Conservation (phyloP, 2,329 filamentous ascomycete genomes). For the Calonectria fujianensis region DNA sequence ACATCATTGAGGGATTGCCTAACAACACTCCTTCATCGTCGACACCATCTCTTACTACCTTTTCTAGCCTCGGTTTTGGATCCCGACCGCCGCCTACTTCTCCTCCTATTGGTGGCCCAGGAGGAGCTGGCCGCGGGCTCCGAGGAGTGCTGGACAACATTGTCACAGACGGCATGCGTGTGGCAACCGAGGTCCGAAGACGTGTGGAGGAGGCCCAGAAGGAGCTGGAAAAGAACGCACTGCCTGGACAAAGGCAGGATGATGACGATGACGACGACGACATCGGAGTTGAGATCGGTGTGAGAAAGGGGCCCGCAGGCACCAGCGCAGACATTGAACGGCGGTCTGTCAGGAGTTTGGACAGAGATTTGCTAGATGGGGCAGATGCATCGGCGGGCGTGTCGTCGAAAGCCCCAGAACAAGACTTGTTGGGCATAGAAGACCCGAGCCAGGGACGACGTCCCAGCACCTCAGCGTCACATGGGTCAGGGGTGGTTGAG, state of each 20-base stretch:
- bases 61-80: slow-evolving; percentile 81
- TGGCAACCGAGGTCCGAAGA: slow-evolving; percentile 92
- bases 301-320: slow-evolving; percentile 59
- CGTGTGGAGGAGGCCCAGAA: slow-evolving; percentile 97
- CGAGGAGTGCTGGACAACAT: slow-evolving; percentile 97
- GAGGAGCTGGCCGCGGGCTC: slow-evolving; percentile 81
- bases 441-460: slow-evolving; percentile 54
- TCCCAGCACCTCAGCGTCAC: slow-evolving; percentile 54
- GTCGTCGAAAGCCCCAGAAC: slow-evolving; percentile 57
- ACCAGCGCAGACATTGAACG: slow-evolving; percentile 75
- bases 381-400: slow-evolving; percentile 82
- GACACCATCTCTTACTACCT: slow-evolving; percentile 86
- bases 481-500: slow-evolving; percentile 63
- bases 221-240: slow-evolving; percentile 89
- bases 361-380: slow-evolving; percentile 83
- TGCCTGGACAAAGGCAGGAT: slow-evolving; percentile 78
- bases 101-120: slow-evolving; percentile 63
- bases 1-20: slow-evolving; percentile 81
- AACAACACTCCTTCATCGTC: slow-evolving; percentile 56
- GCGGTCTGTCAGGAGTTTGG: slow-evolving; percentile 78
- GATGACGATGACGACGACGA: slow-evolving; percentile 81
- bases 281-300: slow-evolving; percentile 65
- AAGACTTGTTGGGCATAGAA: slow-evolving; percentile 60
- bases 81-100: slow-evolving; percentile 63
- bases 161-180: slow-evolving; percentile 96